Evolutionary conservation across 2,329 filamentous ascomycete genomes (phyloP).

Genomic region (Coniochaeta sp.): DNA sequence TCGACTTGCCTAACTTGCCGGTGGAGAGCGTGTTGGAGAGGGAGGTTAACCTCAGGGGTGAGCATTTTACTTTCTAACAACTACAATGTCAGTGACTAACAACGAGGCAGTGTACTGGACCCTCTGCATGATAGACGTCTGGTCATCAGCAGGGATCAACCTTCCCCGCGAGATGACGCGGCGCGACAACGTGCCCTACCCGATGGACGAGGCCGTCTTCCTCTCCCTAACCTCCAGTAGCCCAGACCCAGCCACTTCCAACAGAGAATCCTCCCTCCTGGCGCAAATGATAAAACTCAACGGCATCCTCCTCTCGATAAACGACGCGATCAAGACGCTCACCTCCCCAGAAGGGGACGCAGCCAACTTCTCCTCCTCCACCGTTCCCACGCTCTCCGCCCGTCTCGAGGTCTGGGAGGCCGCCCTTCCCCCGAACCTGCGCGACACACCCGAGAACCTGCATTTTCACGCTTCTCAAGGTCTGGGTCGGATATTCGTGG

Average conservation of each 20-base stretch:
- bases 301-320: slow-evolving; percentile 29
- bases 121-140: slow-evolving; percentile 32
- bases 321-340: slow-evolving; percentile 23
- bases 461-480: slow-evolving; percentile 26
- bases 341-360: slow-evolving; percentile 18
- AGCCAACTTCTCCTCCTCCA: slow-evolving; percentile 7
- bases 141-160: slow-evolving; percentile 27
- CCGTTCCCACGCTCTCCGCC: too few species aligned
- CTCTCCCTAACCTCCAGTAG: slow-evolving; percentile 11
- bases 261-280: slow-evolving; percentile 8
- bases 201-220: slow-evolving; percentile 28
- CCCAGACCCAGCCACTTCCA: background rate
- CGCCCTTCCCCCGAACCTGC: slow-evolving; percentile 25
- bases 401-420: slow-evolving; percentile 29
- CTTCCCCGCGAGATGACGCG: slow-evolving; percentile 24
- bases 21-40: slow-evolving; percentile 19
- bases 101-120: too few species aligned
- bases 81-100: background rate
- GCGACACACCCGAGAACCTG: slow-evolving; percentile 33
- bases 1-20: slow-evolving; percentile 26
- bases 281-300: slow-evolving; percentile 20
- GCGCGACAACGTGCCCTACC: slow-evolving; percentile 21
- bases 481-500: slow-evolving; percentile 34
- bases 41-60: slow-evolving; percentile 26
- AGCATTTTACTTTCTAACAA: too few species aligned